phyloP scores from a whole-genome alignment of 768 basidiomycete species.

The Termitomyces sp. region DNA sequence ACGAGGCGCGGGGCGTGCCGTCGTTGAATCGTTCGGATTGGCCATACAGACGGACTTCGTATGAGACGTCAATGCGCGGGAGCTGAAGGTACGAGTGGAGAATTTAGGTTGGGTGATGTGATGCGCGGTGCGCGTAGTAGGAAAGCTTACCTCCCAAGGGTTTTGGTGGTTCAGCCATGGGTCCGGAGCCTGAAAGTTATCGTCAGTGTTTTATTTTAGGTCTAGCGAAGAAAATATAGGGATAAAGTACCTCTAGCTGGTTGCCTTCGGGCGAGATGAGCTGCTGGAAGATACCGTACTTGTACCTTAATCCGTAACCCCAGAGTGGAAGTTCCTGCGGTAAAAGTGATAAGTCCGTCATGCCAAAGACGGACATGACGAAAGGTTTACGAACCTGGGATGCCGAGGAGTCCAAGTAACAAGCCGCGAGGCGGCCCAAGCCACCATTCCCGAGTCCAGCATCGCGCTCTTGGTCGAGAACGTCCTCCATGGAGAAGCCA shows the following conservation, averaged over 20 bases:
- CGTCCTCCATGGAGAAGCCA: constrained; percentile 87
- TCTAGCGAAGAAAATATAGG: neutral
- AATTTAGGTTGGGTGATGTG: neutral
- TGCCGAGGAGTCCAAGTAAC: constrained; percentile 92
- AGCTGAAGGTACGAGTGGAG: constrained; percentile 27
- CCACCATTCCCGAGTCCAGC: constrained; percentile 95
- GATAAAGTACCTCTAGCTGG: constrained; percentile 56
- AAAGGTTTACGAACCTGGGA: constrained; percentile 67
- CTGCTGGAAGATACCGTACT: constrained; percentile 96
- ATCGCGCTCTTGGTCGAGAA: constrained; percentile 86
- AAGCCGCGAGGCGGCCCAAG: constrained; percentile 92
- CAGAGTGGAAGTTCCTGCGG: constrained; percentile 78
- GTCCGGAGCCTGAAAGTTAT: constrained; percentile 62
- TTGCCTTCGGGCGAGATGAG: constrained; percentile 80
- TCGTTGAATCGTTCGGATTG: constrained; percentile 62
- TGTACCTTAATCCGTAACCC: constrained; percentile 93
- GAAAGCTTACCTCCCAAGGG: constrained; percentile 63
- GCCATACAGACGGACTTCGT: constrained; percentile 89
- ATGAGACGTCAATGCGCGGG: constrained; percentile 77
- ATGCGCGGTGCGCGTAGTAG: neutral
- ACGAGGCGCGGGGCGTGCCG: constrained; percentile 55
- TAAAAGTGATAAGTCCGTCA: neutral
- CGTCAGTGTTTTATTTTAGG: neutral
- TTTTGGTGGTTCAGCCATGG: constrained; percentile 89
- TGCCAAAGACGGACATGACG: too few relatives aligned